These are phyloP conservation scores for Areca catechu DNA, from an alignment of 176 grass and related monocot species.

Conservation along the genomic window DNA sequence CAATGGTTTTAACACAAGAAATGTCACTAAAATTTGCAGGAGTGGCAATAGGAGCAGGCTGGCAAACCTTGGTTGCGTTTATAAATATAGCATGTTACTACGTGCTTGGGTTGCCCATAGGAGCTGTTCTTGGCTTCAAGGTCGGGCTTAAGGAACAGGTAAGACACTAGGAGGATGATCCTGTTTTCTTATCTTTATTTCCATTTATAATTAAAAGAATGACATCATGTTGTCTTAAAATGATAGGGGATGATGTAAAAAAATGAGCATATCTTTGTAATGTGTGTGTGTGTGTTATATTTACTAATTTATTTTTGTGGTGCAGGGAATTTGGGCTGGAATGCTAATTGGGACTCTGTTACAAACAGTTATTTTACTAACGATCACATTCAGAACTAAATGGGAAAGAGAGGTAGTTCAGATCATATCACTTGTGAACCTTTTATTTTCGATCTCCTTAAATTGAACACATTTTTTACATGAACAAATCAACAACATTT, in stretches of 20 bases:
- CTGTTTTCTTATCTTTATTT: too few relatives aligned
- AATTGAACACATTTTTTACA: too few relatives aligned
- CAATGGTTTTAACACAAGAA: too few relatives aligned
- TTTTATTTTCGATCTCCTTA: too few relatives aligned
- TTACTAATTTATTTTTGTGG: neutral
- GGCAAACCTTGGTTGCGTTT: constrained; percentile 58
- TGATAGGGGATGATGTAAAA: too few relatives aligned
- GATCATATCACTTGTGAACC: too few relatives aligned
- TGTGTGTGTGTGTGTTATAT: too few relatives aligned
- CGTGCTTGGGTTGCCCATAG: constrained; percentile 47
- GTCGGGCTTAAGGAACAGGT: constrained; percentile 36
- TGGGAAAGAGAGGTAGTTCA: constrained; percentile 51
- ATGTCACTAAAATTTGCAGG: constrained; percentile 18
- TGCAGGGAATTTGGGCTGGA: constrained; percentile 69
- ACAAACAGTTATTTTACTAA: constrained; percentile 45
- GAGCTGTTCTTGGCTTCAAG: constrained; percentile 49
- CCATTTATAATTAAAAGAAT: too few relatives aligned
- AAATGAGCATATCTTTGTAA: too few relatives aligned
- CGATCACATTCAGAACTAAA: constrained; percentile 47
- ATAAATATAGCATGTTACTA: constrained; percentile 63
- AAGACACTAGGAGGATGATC: neutral
- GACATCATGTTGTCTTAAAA: too few relatives aligned
- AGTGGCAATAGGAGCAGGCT: constrained; percentile 66
- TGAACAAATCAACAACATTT: too few relatives aligned
- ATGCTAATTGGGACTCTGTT: constrained; percentile 43